Evolutionary conservation across 208 protist genomes (phyloP), one percentile per base, ranked within the genome.

Genomic region (Wallacemonas sp.): DNA sequence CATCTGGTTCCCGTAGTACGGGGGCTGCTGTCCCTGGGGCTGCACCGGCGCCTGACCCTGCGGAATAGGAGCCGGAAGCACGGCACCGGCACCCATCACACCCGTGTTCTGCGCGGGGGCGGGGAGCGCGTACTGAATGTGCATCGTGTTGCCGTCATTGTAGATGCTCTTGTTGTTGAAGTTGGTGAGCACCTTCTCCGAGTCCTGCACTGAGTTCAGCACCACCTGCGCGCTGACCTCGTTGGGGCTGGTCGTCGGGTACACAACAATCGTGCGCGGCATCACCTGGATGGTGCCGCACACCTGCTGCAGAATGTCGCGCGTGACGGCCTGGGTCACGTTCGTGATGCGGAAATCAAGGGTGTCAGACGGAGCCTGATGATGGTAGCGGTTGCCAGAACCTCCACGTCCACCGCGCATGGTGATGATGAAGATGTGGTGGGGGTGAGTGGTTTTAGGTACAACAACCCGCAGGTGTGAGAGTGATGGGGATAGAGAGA

Each of bases 81-180:
- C 50, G n/a, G 38, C 44, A 28, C 38, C 49, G 36, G 66, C 55
- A 26, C 46, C 45, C 46, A 67, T 45, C 11, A 69, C 52, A 42
- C 52, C 26, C 5, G 20, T 46, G 52, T 49, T 49, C 23, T 36
- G 52, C 55, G 46, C 28, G 33, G 42, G 3, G 4, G 72, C 63
- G n/a, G 73, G 65, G 66, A 49, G 79, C 18, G 74, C 68, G 76
- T 88, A 96, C 57, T 38, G 73, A 63, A 96, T 94, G 14, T 65
- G 42, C 91, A 96, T 94, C 54, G 86, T 91, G 69, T 96, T 94
- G 23, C 84, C 79, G 76, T 94, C 85, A 65, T 91, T 89, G 75
- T 88, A 96, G 67, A 96, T 96, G 74, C 92, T 91, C 48, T 82
- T 87, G 72, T 87, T 84, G 74, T 94, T 93, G 18, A 93, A 76